phyloP scores from a whole-genome alignment of 179 eudicot genomes.

The Camellia oleifera region DNA sequence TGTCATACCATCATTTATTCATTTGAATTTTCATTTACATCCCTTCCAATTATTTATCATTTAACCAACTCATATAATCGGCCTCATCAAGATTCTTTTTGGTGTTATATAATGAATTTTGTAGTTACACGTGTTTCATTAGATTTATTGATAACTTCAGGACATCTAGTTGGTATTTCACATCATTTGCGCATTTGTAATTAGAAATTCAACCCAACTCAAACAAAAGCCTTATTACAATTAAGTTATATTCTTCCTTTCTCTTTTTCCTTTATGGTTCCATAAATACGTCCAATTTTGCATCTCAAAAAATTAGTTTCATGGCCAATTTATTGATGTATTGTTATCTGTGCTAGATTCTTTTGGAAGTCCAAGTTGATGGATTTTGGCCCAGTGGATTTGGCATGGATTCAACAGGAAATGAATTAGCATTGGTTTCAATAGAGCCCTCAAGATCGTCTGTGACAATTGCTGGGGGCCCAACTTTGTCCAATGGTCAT shows the following conservation, averaged over 20 bases:
- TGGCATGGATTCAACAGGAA: constrained; percentile 57
- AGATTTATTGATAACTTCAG: neutral
- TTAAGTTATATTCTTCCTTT: neutral
- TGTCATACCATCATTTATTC: neutral
- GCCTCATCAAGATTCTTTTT: neutral
- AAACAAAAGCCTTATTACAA: neutral
- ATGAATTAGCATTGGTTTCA: constrained; percentile 80
- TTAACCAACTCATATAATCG: neutral
- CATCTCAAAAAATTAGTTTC: neutral
- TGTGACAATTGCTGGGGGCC: constrained; percentile 88
- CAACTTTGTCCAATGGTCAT: constrained; percentile 71
- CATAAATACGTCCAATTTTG: constrained; percentile 1
- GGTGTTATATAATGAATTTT: neutral
- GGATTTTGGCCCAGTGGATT: constrained; percentile 31
- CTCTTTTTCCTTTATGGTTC: neutral
- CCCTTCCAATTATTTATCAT: neutral
- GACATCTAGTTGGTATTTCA: neutral
- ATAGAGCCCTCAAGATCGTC: constrained; percentile 77
- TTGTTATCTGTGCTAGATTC: constrained; percentile 49
- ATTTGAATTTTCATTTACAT: neutral
- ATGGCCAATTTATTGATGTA: constrained; percentile 4
- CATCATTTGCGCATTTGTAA: neutral
- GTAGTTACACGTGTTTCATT: neutral
- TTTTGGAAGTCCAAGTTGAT: constrained; percentile 53
- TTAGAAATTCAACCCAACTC: neutral